Percentiles rank a stretch among this genome's conserved stretches.
phyloP scores from a whole-genome alignment of 768 basidiomycete species.

The Cystofilobasidium macerans region DNA sequence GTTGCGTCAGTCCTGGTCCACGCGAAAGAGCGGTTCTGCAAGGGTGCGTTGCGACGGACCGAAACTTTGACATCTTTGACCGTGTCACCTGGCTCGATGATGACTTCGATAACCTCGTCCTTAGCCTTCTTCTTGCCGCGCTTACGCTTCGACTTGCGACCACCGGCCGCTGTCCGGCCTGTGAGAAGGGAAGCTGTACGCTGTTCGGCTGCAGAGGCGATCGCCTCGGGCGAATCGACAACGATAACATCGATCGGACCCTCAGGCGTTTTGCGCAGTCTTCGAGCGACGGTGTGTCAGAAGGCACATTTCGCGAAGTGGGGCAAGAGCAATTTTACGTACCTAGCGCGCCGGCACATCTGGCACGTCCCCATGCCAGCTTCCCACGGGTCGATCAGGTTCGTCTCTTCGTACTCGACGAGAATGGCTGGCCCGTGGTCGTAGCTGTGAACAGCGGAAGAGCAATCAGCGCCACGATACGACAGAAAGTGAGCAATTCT shows the following conservation, averaged over 20 bases:
- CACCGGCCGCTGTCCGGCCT: too few species aligned
- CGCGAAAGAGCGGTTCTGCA: too few species aligned
- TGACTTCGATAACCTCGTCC: background rate
- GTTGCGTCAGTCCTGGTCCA: background rate
- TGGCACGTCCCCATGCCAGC: background rate
- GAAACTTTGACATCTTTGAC: background rate
- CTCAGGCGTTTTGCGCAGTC: too few species aligned
- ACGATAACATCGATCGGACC: background rate
- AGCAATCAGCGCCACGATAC: background rate
- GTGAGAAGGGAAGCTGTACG: too few species aligned
- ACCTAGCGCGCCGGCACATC: background rate
- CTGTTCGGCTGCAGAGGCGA: too few species aligned
- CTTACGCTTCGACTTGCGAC: constrained; percentile 5
- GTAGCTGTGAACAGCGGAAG: background rate
- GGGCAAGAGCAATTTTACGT: background rate
- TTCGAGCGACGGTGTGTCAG: too few species aligned
- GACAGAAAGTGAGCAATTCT: background rate
- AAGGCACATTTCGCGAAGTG: background rate
- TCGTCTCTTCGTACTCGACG: background rate
- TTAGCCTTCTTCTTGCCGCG: background rate
- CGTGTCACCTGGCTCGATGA: background rate
- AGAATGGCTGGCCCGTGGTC: background rate
- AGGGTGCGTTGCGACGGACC: too few species aligned
- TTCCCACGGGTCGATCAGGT: background rate
- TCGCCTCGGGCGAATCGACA: background rate